A percentile compares a stretch with the other conserved stretches of the same genome.
Conservation (phyloP, 2,329 filamentous ascomycete species). For the Phaeosphaeria sp. region DNA sequence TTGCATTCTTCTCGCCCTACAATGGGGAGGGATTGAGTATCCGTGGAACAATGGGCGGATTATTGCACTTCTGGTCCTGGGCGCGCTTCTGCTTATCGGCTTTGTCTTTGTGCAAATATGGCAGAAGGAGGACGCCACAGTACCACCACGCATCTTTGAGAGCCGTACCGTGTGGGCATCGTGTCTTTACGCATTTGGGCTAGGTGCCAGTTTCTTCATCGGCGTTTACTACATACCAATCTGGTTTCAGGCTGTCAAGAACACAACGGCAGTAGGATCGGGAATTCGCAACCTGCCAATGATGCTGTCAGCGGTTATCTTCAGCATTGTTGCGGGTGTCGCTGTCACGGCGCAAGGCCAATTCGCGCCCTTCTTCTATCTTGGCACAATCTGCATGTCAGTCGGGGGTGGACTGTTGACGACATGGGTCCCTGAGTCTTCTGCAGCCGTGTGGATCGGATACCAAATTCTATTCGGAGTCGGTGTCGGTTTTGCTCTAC, state of each 20-base stretch:
- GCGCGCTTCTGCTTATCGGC: conserved; percentile 52
- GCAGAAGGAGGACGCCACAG: conserved; percentile 45
- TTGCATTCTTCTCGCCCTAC: conserved; percentile 56
- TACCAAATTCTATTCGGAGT: conserved; percentile 40
- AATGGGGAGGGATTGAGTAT: conserved; percentile 52
- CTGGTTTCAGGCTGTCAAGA: conserved; percentile 14
- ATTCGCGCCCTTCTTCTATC: conserved; percentile 46
- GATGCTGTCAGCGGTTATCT: conserved; percentile 50
- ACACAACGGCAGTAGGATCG: conserved; percentile 16
- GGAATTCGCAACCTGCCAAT: conserved; percentile 29
- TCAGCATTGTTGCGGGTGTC: conserved; percentile 40
- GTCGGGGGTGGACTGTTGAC: conserved; percentile 33
- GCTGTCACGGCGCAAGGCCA: conserved; percentile 38
- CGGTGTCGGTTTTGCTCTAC: not conserved
- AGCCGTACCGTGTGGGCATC: conserved; percentile 34
- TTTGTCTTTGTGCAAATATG: conserved; percentile 23
- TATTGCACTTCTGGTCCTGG: conserved; percentile 54
- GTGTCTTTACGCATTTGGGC: not conserved
- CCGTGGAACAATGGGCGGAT: conserved; percentile 55
- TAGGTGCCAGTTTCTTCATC: not conserved
- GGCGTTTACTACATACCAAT: not conserved
- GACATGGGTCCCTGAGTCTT: conserved; percentile 18
- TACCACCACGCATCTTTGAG: conserved; percentile 48
- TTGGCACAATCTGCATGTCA: conserved; percentile 32
- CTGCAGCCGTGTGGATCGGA: conserved; percentile 30